phyloP scores from a whole-genome alignment of 129 eudicot species.

The Ambrosia trifida region DNA sequence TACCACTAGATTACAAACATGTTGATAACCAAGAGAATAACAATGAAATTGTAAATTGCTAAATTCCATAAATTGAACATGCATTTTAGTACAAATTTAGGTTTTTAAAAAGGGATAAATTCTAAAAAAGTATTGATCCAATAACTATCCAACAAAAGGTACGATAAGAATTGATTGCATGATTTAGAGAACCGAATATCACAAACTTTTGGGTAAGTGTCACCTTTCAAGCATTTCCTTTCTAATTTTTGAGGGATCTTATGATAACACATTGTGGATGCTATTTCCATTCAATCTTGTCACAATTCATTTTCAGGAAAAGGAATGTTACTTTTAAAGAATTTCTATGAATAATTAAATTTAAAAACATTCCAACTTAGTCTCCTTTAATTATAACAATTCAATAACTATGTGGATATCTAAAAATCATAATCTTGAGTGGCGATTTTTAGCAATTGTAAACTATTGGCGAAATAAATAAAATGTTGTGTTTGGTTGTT shows the following conservation, averaged over 20 bases:
- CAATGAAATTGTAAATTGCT: too few relatives aligned
- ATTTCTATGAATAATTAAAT: not conserved
- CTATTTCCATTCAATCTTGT: not conserved
- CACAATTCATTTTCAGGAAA: not conserved
- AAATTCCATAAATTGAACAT: too few relatives aligned
- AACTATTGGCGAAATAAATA: too few relatives aligned
- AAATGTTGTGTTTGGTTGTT: too few relatives aligned
- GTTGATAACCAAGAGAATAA: too few relatives aligned
- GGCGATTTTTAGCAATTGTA: too few relatives aligned
- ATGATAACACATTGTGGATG: not conserved
- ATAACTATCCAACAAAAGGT: not conserved
- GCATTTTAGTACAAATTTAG: too few relatives aligned
- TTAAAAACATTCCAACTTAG: not conserved
- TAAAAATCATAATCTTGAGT: too few relatives aligned
- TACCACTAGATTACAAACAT: too few relatives aligned
- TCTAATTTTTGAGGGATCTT: not conserved
- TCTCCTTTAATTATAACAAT: not conserved
- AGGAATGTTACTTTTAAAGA: not conserved
- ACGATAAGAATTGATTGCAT: not conserved
- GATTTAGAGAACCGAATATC: constrained; percentile 8
- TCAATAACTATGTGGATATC: not conserved
- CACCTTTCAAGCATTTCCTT: constrained; percentile 1
- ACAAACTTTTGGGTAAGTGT: not conserved
- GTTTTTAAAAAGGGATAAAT: not conserved
- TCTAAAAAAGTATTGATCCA: not conserved